phyloP scores from a whole-genome alignment of 345 rosid species.

The Citrus sp. region DNA sequence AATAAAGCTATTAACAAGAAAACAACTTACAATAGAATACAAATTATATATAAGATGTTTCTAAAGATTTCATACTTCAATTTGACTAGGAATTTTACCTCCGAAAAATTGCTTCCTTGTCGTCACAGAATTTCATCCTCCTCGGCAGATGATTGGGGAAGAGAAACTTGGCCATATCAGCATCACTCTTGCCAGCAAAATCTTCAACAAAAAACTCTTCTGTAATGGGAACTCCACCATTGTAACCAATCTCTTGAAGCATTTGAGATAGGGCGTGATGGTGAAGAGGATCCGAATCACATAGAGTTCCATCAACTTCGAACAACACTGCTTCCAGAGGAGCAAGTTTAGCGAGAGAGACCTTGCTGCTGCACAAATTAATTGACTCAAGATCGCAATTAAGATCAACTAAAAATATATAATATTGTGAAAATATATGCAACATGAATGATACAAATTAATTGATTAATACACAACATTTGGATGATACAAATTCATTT shows the following conservation, averaged over 20 bases:
- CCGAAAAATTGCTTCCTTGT: constrained; percentile 78
- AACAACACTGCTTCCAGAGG: constrained; percentile 79
- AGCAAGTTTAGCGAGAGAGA: constrained; percentile 51
- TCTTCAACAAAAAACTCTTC: constrained; percentile 64
- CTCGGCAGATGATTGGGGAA: constrained; percentile 68
- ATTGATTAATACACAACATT: no score
- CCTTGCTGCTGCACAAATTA: constrained; percentile 40
- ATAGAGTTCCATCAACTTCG: constrained; percentile 93
- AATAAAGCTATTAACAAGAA: no score
- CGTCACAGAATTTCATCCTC: constrained; percentile 59
- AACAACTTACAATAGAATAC: no score
- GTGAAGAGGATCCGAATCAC: constrained; percentile 93
- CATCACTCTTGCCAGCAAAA: constrained; percentile 78
- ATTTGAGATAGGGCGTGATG: constrained; percentile 46
- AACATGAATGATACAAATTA: no score
- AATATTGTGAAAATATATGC: no score
- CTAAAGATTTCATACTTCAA: no score
- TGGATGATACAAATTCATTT: no score
- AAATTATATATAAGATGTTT: no score
- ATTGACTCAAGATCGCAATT: background rate
- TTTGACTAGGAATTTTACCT: constrained; percentile 32
- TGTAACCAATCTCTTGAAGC: constrained; percentile 86
- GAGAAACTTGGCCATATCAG: constrained; percentile 57
- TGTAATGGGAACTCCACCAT: constrained; percentile 74
- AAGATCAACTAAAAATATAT: background rate